Evolutionary conservation across 805 yeast species (phyloP).

Genomic region (Myxozyma geophila): DNA sequence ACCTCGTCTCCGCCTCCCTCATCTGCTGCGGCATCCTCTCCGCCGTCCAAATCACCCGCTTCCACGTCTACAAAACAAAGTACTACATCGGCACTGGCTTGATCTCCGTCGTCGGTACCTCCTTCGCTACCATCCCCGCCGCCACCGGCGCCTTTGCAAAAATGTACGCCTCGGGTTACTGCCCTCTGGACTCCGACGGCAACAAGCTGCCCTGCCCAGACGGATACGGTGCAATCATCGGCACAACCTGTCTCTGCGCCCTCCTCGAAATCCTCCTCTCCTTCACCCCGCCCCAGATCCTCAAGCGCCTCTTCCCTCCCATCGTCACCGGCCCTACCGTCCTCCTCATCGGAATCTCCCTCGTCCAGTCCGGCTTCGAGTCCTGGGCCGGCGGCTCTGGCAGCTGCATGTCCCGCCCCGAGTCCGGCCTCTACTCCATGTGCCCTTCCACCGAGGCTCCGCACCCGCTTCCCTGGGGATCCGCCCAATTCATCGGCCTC

Average conservation of each 20-base stretch:
- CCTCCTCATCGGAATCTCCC: constrained; percentile 72
- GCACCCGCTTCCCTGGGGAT: constrained; percentile 73
- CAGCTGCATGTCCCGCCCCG: constrained; percentile 42
- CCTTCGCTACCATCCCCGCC: constrained; percentile 85
- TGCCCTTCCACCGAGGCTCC: constrained; percentile 60
- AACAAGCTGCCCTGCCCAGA: constrained; percentile 77
- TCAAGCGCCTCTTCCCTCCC: constrained; percentile 82
- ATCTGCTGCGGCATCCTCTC: constrained; percentile 76
- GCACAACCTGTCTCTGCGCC: constrained; percentile 78
- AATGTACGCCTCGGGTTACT: constrained; percentile 74
- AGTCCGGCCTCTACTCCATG: constrained; percentile 51
- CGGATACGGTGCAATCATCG: constrained; percentile 87
- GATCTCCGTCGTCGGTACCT: constrained; percentile 87
- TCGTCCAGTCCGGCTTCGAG: constrained; percentile 72
- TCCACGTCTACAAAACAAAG: constrained; percentile 72
- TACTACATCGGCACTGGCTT: constrained; percentile 87
- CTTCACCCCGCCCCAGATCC: constrained; percentile 71
- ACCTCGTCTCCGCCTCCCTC: constrained; percentile 70
- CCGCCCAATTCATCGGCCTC: constrained; percentile 83
- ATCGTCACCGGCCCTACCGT: constrained; percentile 94
- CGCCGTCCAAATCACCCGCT: constrained; percentile 75
- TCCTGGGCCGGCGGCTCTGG: constrained; percentile 91
- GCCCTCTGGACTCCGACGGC: constrained; percentile 69
- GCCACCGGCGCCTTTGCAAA: constrained; percentile 75
- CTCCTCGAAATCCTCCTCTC: constrained; percentile 73